A percentile compares a stretch with the other conserved stretches of the same genome.
phyloP scores from a whole-genome alignment of 2,329 filamentous ascomycete genomes.

The Penicillium sp. region DNA sequence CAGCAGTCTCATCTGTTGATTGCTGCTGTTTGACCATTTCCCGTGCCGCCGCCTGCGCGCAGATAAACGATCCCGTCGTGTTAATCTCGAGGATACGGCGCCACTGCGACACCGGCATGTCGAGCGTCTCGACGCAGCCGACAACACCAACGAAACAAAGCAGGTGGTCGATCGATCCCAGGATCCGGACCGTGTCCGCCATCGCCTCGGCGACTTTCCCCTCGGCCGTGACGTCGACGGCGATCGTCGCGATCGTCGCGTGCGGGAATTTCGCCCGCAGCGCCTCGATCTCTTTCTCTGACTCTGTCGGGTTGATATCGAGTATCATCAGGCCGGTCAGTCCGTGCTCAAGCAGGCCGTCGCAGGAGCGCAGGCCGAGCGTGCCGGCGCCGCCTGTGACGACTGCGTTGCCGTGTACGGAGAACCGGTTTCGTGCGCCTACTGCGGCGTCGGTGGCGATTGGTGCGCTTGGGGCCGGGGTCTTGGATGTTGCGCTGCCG shows the following conservation, averaged over 20 bases:
- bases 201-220: slow-evolving; percentile 22
- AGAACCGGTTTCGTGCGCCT: not conserved
- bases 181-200: slow-evolving; percentile 15
- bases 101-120: slow-evolving; percentile 64
- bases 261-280: slow-evolving; percentile 61
- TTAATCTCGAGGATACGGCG: slow-evolving; percentile 72
- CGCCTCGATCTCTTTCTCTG: slow-evolving; percentile 47
- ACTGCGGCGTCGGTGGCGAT: not conserved
- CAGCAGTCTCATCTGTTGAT: not conserved
- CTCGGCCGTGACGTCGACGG: slow-evolving; percentile 65
- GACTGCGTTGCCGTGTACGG: slow-evolving; percentile 28
- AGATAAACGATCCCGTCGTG: slow-evolving; percentile 70
- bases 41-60: slow-evolving; percentile 66
- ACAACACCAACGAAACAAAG: slow-evolving; percentile 73
- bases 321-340: slow-evolving; percentile 67
- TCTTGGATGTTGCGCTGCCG: slow-evolving; percentile 11
- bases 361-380: slow-evolving; percentile 61
- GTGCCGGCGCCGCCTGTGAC: slow-evolving; percentile 72
- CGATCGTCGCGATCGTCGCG: slow-evolving; percentile 55
- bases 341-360: slow-evolving; percentile 72
- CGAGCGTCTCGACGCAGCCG: slow-evolving; percentile 63
- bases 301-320: slow-evolving; percentile 45
- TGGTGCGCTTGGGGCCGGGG: not conserved
- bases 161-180: slow-evolving; percentile 56
- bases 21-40: slow-evolving; percentile 32